Conservation (phyloP, 768 basidiomycete genomes). For the Gloeopeniophorella convolvens region DNA sequence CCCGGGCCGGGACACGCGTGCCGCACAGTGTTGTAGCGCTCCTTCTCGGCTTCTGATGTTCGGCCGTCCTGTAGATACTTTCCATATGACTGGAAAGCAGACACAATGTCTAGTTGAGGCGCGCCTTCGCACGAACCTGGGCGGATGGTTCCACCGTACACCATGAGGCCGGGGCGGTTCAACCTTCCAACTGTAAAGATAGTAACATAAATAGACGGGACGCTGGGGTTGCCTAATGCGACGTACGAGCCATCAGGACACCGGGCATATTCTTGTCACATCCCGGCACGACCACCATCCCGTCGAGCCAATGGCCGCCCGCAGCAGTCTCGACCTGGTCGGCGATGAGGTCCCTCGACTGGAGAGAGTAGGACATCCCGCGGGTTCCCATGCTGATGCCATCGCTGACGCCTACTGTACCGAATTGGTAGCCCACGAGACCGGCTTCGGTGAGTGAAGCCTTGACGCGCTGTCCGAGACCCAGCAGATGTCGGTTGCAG, state of each 20-base stretch:
- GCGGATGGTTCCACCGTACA: slow-evolving; percentile 94
- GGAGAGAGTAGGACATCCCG: slow-evolving; percentile 94
- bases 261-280: slow-evolving; percentile 99
- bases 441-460: slow-evolving; percentile 61
- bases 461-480: slow-evolving; percentile 82
- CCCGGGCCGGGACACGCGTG: slow-evolving; percentile 97
- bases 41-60: slow-evolving; percentile 74
- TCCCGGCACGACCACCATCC: slow-evolving; percentile 94
- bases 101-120: slow-evolving; percentile 90
- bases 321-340: slow-evolving; percentile 95
- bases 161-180: slow-evolving; percentile 95
- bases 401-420: slow-evolving; percentile 95
- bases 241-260: slow-evolving; percentile 90
- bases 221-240: not conserved
- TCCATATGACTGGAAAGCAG: slow-evolving; percentile 97
- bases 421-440: slow-evolving; percentile 95
- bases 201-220: no score
- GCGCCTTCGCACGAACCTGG: slow-evolving; percentile 86
- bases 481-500: slow-evolving; percentile 92
- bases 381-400: slow-evolving; percentile 97
- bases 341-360: slow-evolving; percentile 95
- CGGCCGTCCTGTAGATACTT: slow-evolving; percentile 88
- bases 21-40: slow-evolving; percentile 81
- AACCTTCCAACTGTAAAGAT: slow-evolving; percentile 72
- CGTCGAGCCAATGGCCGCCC: slow-evolving; percentile 96